Percentiles rank a stretch among this genome's conserved stretches.
phyloP scores from a whole-genome alignment of 768 basidiomycete genomes.

The Leccinum fibrillosum region DNA sequence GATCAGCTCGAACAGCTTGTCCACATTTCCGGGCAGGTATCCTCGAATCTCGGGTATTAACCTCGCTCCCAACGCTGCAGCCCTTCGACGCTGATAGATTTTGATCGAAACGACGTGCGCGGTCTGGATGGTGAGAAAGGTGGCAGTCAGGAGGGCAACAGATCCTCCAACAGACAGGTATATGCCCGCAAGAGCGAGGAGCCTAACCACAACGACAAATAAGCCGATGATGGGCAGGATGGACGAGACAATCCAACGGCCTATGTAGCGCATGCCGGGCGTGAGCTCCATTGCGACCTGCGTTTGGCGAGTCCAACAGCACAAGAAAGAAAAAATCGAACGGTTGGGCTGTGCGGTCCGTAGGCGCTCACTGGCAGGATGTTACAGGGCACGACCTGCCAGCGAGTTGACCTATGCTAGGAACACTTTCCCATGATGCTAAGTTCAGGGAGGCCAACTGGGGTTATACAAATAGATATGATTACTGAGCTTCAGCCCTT shows the following conservation, averaged over 20 bases:
- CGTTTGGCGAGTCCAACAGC: not conserved
- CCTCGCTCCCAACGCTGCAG: conserved; percentile 25
- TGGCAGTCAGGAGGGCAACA: conserved; percentile 3
- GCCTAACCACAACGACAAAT: conserved; percentile 10
- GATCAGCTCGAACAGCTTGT: conserved; percentile 27
- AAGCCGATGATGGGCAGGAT: conserved; percentile 13
- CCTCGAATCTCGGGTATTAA: conserved; percentile 32
- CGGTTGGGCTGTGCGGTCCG: not conserved
- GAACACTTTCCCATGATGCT: not conserved
- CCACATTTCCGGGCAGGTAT: conserved; percentile 33
- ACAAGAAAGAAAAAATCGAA: not conserved
- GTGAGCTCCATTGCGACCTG: conserved; percentile 12
- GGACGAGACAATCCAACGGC: conserved; percentile 11
- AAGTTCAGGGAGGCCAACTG: not conserved
- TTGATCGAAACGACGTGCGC: conserved; percentile 1
- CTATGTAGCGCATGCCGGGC: conserved; percentile 24
- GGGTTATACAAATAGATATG: not conserved
- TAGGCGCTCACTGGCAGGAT: not conserved
- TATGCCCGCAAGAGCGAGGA: conserved; percentile 10
- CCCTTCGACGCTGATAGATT: conserved; percentile 14
- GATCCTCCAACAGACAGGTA: conserved; percentile 5
- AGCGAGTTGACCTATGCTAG: not conserved
- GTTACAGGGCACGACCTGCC: not conserved
- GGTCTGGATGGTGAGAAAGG: conserved; percentile 1
- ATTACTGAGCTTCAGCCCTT: not conserved